Base-by-base conservation (phyloP, 2,329 filamentous ascomycete species). In the Xylariaceae sp. region DNA sequence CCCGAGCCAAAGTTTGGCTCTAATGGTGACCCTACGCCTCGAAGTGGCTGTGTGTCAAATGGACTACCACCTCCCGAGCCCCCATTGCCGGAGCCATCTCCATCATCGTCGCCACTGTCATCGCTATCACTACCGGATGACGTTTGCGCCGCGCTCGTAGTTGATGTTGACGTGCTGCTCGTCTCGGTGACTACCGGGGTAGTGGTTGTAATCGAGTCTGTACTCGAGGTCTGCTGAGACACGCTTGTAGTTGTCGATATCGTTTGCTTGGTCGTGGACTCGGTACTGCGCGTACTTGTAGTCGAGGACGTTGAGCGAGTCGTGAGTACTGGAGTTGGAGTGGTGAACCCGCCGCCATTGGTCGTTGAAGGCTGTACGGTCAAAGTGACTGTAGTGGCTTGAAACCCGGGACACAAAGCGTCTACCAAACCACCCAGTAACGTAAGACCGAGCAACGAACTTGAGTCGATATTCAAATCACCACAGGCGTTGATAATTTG, bases 371-470 rank as follows among this genome's bases (percentile, higher is more conserved):
- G 12, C 8, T 32, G 6, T 35, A 52, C 39, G 17, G 49, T 57
- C 36, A 42, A 44, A 9, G 49, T 56, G 24, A 53, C 43, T 16
- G 54, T 52, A 19, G 53, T 54, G n/a, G 45, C 34, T 16, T 46
- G 36, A 22, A 44, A 44, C 11, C 47, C 45, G 17, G 57, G 55
- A 37, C 57, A 60, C 28, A 60, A 34, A 2, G 49, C 45, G 39
- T 50, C 45, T 11, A 60, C 38, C 17, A 60, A 42, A 18, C 39
- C 42, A 38, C 57, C 55, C 37, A 44, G 45, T 17, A 60, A 38
- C 15, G 52, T 43, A 19, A 57, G 39, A 12, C 56, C 56, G 7
- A 60, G 44, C 8, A 60, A 41, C 26, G 56, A 58, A 19, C 30
- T 41, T 4, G 41, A 24, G 28, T 50, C 51, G 34, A 58, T 48